Conservation (phyloP, 169 alveolate species). For the Blepharisma undulans region DNA sequence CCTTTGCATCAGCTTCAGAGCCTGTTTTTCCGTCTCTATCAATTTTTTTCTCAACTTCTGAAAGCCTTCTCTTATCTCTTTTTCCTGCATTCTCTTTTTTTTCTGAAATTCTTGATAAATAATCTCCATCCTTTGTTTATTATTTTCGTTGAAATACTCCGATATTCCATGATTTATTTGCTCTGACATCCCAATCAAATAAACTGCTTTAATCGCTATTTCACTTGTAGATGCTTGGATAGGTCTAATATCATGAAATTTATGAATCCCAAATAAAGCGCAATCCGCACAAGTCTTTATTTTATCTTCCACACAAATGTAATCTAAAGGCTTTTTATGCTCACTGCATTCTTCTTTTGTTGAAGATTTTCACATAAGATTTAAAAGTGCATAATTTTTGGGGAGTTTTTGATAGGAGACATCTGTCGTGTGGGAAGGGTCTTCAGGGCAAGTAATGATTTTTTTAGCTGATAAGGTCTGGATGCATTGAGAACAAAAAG, state of each 20-base stretch:
- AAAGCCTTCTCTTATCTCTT: slow-evolving; percentile 34
- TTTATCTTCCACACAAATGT: slow-evolving; percentile 57
- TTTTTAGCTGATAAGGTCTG: slow-evolving; percentile 52
- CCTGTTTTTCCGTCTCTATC: background rate
- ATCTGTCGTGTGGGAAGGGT: background rate
- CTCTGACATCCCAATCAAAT: slow-evolving; percentile 60
- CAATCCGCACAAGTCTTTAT: slow-evolving; percentile 69
- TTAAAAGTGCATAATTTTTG: slow-evolving; percentile 10
- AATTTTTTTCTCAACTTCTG: background rate
- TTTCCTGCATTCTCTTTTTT: slow-evolving; percentile 1
- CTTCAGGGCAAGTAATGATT: slow-evolving; percentile 60
- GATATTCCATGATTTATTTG: slow-evolving; percentile 47
- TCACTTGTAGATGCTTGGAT: slow-evolving; percentile 57
- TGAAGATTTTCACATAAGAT: background rate
- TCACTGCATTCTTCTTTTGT: background rate
- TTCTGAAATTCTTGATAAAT: background rate
- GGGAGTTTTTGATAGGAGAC: background rate
- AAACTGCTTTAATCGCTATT: slow-evolving; percentile 58
- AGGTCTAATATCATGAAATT: slow-evolving; percentile 65
- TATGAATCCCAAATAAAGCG: slow-evolving; percentile 77
- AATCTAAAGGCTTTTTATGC: slow-evolving; percentile 47
- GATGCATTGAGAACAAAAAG: slow-evolving; percentile 64
- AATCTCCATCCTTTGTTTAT: background rate
- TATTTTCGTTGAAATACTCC: slow-evolving; percentile 30
- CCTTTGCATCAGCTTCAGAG: background rate